Percentiles rank a stretch among this genome's conserved stretches.
Conservation (phyloP, 768 basidiomycete species). For the Collybiopsis confluens region DNA sequence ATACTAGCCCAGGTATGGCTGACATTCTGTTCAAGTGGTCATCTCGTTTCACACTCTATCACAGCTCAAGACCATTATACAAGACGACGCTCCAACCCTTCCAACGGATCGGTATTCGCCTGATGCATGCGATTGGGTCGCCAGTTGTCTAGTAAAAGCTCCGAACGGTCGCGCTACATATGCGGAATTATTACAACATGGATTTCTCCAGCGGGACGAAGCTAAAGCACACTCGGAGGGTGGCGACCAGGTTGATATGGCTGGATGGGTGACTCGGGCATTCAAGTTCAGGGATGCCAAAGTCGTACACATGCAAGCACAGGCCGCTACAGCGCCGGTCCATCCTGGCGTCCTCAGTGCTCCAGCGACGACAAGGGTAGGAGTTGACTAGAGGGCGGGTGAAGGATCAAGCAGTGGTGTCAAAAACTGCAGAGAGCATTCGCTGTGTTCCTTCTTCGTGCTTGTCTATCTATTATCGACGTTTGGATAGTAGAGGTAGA, state of each 20-base stretch:
- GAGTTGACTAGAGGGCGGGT: background rate
- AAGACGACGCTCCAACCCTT: conserved; percentile 86
- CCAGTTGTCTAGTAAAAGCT: conserved; percentile 74
- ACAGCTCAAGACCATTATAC: conserved; percentile 81
- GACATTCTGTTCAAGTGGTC: too few species aligned
- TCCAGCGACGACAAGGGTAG: conserved; percentile 2
- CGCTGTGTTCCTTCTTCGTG: too few species aligned
- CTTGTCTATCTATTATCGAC: too few species aligned
- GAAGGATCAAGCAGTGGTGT: too few species aligned
- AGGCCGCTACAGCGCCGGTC: background rate
- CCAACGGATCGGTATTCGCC: conserved; percentile 66
- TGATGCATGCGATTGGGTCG: conserved; percentile 79
- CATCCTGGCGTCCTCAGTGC: background rate
- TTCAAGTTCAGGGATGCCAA: conserved; percentile 18
- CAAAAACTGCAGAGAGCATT: too few species aligned
- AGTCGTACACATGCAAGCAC: background rate
- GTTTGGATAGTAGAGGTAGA: too few species aligned
- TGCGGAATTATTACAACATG: conserved; percentile 54
- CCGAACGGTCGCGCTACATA: conserved; percentile 81
- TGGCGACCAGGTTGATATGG: conserved; percentile 72
- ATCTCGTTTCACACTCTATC: too few species aligned
- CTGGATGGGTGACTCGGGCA: conserved; percentile 69
- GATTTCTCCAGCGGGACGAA: conserved; percentile 58
- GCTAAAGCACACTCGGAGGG: conserved; percentile 63
- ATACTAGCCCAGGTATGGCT: conserved; percentile 89